Conservation (phyloP, 352 stramenopile species). For the Globisporangium emineosum region DNA sequence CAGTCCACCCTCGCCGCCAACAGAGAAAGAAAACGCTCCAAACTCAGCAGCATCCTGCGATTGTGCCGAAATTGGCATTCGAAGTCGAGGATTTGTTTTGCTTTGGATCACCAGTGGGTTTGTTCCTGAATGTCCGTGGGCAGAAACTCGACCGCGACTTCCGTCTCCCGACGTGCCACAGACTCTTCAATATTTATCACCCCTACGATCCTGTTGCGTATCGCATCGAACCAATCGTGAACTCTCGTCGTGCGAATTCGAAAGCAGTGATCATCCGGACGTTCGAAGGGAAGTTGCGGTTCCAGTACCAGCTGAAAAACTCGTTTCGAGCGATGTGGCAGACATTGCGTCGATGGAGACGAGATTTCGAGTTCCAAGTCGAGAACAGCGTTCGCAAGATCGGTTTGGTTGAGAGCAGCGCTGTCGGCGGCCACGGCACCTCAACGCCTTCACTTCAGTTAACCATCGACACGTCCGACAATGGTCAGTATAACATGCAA, state of each 20-base stretch:
- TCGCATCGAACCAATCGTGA: constrained; percentile 93
- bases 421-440: not conserved
- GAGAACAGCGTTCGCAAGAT: constrained; percentile 63
- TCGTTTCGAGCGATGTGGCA: constrained; percentile 80
- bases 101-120: constrained; percentile 87
- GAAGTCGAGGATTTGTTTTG: constrained; percentile 87
- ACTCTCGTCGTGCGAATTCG: constrained; percentile 64
- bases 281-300: constrained; percentile 78
- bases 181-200: constrained; percentile 95
- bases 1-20: constrained; percentile 9
- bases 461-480: constrained; percentile 16
- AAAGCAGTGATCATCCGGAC: constrained; percentile 84
- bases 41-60: constrained; percentile 12
- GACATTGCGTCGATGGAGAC: constrained; percentile 67
- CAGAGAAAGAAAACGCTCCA: constrained; percentile 4
- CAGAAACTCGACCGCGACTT: constrained; percentile 72
- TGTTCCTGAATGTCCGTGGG: constrained; percentile 92
- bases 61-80: constrained; percentile 69
- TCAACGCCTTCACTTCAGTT: not conserved
- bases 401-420: constrained; percentile 59
- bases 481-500: constrained; percentile 5
- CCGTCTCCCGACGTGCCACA: constrained; percentile 69
- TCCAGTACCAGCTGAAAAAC: constrained; percentile 85
- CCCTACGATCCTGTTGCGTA: constrained; percentile 94
- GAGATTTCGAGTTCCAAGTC: constrained; percentile 75